A percentile compares a stretch with the other conserved stretches of the same genome.
phyloP scores from a whole-genome alignment of 352 stramenopile genomes.

The Globisporangium cederbergense region DNA sequence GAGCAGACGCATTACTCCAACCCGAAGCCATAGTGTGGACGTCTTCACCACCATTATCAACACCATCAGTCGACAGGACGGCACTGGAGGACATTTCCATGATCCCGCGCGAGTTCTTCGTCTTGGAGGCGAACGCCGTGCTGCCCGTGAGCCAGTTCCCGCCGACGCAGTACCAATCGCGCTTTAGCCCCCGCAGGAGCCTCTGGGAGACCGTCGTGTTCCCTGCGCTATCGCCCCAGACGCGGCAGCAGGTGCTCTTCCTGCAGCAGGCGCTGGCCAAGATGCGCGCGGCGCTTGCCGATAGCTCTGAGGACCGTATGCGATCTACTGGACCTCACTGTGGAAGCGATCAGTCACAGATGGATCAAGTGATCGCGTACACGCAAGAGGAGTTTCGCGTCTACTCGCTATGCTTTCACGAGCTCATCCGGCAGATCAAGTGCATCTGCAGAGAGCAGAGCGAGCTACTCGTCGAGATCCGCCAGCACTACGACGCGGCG shows the following conservation, averaged over 20 bases:
- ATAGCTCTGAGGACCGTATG: background rate
- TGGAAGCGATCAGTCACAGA: background rate
- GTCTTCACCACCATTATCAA: background rate
- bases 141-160: constrained; percentile 48
- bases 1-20: background rate
- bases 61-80: background rate
- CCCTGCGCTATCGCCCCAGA: constrained; percentile 56
- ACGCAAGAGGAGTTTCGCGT: constrained; percentile 52
- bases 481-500: constrained; percentile 41
- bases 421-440: constrained; percentile 69
- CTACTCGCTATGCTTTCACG: constrained; percentile 75
- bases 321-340: background rate
- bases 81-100: constrained; percentile 31
- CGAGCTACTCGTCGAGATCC: constrained; percentile 60
- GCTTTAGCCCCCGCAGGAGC: constrained; percentile 25
- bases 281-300: constrained; percentile 29
- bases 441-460: constrained; percentile 79
- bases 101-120: constrained; percentile 77
- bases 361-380: constrained; percentile 30
- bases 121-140: constrained; percentile 71
- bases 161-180: constrained; percentile 56
- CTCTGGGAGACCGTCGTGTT: constrained; percentile 78
- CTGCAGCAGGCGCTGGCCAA: constrained; percentile 58
- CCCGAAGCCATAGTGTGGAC: background rate
- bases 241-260: constrained; percentile 65